A percentile compares a stretch with the other conserved stretches of the same genome.
Evolutionary conservation across 2,329 filamentous ascomycete genomes (phyloP).

Genomic region (Xylaria sp.): DNA sequence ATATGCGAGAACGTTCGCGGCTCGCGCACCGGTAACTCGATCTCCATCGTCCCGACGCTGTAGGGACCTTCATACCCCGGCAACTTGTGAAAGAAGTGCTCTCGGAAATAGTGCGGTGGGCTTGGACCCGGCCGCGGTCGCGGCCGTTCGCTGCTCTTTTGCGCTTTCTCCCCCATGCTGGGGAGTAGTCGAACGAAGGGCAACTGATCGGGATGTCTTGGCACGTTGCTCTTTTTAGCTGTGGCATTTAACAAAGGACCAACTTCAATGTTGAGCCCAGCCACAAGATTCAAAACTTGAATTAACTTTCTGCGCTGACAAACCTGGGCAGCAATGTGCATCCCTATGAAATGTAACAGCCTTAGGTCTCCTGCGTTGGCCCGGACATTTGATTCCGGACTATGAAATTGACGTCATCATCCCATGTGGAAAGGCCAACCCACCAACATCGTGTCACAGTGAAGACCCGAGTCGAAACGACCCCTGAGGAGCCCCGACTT

Average conservation of each 20-base stretch:
- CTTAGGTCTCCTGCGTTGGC: too few species aligned
- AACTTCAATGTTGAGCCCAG: neutral
- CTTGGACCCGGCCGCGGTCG: slow-evolving; percentile 12
- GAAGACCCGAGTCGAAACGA: neutral
- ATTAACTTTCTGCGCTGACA: neutral
- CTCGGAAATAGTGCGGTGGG: slow-evolving; percentile 33
- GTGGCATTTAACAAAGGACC: neutral
- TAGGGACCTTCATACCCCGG: slow-evolving; percentile 67
- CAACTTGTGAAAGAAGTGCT: slow-evolving; percentile 50
- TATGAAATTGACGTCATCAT: slow-evolving; percentile 19
- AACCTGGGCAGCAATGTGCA: too few species aligned
- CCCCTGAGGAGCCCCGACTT: neutral
- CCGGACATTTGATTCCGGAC: slow-evolving; percentile 8
- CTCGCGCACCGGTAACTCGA: slow-evolving; percentile 60
- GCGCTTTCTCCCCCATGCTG: slow-evolving; percentile 14
- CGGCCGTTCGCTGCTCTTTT: slow-evolving; percentile 8
- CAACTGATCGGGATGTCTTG: slow-evolving; percentile 1
- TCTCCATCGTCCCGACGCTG: slow-evolving; percentile 68
- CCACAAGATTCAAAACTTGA: neutral
- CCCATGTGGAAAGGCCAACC: neutral
- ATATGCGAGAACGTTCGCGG: slow-evolving; percentile 46
- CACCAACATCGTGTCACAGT: slow-evolving; percentile 6
- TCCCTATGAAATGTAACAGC: too few species aligned
- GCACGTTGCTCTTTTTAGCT: neutral
- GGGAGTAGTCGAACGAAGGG: slow-evolving; percentile 4